Evolutionary conservation across 2,329 filamentous ascomycete genomes (phyloP), one percentile per base, ranked within the genome.

Genomic region (Coniochaeta pulveracea): DNA sequence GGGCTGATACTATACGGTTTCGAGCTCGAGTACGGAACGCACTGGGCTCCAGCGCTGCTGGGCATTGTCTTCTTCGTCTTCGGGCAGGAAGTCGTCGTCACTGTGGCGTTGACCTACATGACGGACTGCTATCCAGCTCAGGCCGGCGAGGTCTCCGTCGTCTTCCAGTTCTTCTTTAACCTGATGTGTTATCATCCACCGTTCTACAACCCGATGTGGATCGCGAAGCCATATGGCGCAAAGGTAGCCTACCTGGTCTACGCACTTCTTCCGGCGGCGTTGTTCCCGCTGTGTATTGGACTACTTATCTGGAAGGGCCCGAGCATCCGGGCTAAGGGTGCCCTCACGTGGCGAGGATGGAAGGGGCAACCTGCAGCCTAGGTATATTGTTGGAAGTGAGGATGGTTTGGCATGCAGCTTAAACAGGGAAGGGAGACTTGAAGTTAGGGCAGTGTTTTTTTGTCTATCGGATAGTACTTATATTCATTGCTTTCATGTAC

Each of bases 111-210:
- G 37, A 43, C 41, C 14, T 43, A 43, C 37, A 40, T 41, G 37
- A 34, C 33, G 16, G 39, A 43, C 32, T 41, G 37, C 37, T 43
- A 43, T 23, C 41, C 39, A 4, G 35, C 31, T 6, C 35, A 37
- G 9, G 41, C 39, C 1, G 41, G 37, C 34, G 41, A 43, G 34
- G 34, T 39, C 10, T 26, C 37, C 12, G 34, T 43, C 19, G 41
- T 43, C 11, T 43, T 41, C 34, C 39, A 43, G 32, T 41, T 39
- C 37, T 41, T 39, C 28, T 35, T 41, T 27, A 43, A 43, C 37
- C 10, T 41, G 6, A 41, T 43, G 39, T 38, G 34, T 18, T 43
- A 35, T 29, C 39, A 38, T 18, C 39, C 39, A 18, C 41, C 41
- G 2, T 43, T 41, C 23, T 43, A 39, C 37, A 40, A 35, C 27